Evolutionary conservation across 352 stramenopile genomes (phyloP), one percentile per base, ranked within the genome.

Genomic region (Phytopythium helicoides): DNA sequence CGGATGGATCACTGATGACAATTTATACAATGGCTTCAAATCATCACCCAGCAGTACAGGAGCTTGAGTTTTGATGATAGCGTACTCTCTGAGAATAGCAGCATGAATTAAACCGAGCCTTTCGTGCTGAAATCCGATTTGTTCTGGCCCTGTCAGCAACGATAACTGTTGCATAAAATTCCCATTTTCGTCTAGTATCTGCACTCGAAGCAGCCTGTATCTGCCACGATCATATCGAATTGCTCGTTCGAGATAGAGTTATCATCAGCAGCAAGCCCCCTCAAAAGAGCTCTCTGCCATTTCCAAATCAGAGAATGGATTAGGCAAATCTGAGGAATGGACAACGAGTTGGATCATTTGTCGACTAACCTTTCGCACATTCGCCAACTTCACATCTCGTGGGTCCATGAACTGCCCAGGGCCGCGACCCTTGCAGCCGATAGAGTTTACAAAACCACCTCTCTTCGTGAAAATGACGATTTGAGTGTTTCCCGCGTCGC

Each of bases 141-240:
- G 73, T 3, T 81, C 64, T 5, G 38, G 15, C 31, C 49, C 73
- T 1, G 71, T 59, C 28, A 89, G 65, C 12, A 87, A 26, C 18
- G 76, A 87, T 1, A 92, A 38, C 22, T 76, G 59, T 9, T 76
- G 66, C 19, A 87, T 26, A 25, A 81, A 80, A 14, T 69, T 60
- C 3, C 81, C 81, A 0, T 58, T 56, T 40, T 89, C 78, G 18
- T 75, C 81, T 10, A 92, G 56, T n/a, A 92, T 66, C 53, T 89
- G 81, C 7, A 92, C 66, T 5, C 76, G 72, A 80, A 87, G 49
- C 86, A 87, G 31, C 81, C 81, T 19, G 68, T 56, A 23, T 91
- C 81, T 6, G 81, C 81, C 12, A 85, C 67, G 19, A 88, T 62
- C 22, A 80, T 68, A 18, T 89, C 76, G 46, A 92, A 92, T 25